Conservation (phyloP, 164 flowering plant genomes). For the Tetrastigma voinierianum region DNA sequence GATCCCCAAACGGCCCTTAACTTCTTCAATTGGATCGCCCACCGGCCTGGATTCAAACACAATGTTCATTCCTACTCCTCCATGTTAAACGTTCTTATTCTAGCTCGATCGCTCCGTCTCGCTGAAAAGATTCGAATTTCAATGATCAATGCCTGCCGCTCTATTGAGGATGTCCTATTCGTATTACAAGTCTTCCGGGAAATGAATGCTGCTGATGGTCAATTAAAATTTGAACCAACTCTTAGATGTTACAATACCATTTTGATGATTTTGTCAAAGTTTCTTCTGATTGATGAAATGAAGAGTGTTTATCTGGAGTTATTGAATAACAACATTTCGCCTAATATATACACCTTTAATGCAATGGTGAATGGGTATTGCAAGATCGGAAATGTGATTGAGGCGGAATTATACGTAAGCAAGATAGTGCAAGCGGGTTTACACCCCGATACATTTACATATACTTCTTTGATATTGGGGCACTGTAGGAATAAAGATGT, state of each 20-base stretch:
- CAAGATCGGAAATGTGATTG: constrained; percentile 53
- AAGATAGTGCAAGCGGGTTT: constrained; percentile 62
- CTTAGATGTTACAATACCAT: constrained; percentile 52
- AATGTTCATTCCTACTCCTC: constrained; percentile 41
- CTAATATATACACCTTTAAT: constrained; percentile 65
- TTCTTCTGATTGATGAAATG: constrained; percentile 62
- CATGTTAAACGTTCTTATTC: constrained; percentile 45
- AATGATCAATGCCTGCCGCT: constrained; percentile 55
- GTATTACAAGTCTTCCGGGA: constrained; percentile 34
- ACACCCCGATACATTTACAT: constrained; percentile 65
- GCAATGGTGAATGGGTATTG: constrained; percentile 77
- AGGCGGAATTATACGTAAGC: constrained; percentile 57
- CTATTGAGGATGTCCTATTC: constrained; percentile 36
- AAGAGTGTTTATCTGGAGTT: constrained; percentile 49
- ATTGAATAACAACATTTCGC: constrained; percentile 44
- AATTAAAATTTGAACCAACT: constrained; percentile 35
- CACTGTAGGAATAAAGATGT: constrained; percentile 63
- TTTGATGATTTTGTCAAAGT: constrained; percentile 53
- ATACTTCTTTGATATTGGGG: constrained; percentile 71
- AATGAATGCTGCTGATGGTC: constrained; percentile 31
- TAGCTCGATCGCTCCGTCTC: constrained; percentile 22
- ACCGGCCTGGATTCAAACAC: constrained; percentile 47
- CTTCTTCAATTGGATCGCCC: constrained; percentile 59
- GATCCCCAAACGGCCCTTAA: constrained; percentile 49
- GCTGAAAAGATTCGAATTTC: constrained; percentile 46